A percentile compares a stretch with the other conserved stretches of the same genome.
These are phyloP conservation scores for Neurospora sp. DNA, from an alignment of 495 filamentous ascomycete genomes.

Conservation along the genomic window DNA sequence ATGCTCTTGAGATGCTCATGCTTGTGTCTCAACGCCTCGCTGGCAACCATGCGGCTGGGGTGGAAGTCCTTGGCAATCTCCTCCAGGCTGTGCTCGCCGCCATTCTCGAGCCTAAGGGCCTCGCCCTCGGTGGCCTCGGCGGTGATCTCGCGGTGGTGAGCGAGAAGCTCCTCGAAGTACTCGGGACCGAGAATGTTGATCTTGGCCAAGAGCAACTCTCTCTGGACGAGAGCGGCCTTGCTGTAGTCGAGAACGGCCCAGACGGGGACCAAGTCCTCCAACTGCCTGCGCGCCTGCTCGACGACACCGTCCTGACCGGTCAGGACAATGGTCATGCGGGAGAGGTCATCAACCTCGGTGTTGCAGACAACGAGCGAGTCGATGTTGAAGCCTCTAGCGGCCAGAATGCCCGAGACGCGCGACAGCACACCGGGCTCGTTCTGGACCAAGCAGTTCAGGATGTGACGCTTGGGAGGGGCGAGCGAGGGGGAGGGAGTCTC, in stretches of 20 bases:
- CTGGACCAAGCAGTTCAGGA: conserved; percentile 97
- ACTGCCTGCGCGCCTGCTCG: conserved; percentile 89
- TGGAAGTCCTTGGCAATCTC: conserved; percentile 62
- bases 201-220: conserved; percentile 93
- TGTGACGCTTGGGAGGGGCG: conserved; percentile 80
- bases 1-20: conserved; percentile 93
- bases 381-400: conserved; percentile 97
- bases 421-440: conserved; percentile 97
- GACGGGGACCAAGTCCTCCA: conserved; percentile 93
- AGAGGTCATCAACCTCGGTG: conserved; percentile 95
- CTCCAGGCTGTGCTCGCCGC: conserved; percentile 23
- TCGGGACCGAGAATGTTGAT: conserved; percentile 91
- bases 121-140: conserved; percentile 13
- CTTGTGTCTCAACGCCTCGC: conserved; percentile 87
- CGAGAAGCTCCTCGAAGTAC: conserved; percentile 92
- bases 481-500: conserved; percentile 82
- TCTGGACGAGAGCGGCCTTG: conserved; percentile 82
- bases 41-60: conserved; percentile 70
- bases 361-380: conserved; percentile 95
- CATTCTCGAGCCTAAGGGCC: conserved; percentile 14
- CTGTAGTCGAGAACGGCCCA: conserved; percentile 99
- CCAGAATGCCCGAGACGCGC: conserved; percentile 91
- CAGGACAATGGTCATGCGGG: conserved; percentile 97
- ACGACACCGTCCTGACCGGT: conserved; percentile 94
- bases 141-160: conserved; percentile 77